These are phyloP conservation scores for Aspergillus taichungensis DNA, from an alignment of 495 filamentous ascomycete species.

Conservation along the genomic window DNA sequence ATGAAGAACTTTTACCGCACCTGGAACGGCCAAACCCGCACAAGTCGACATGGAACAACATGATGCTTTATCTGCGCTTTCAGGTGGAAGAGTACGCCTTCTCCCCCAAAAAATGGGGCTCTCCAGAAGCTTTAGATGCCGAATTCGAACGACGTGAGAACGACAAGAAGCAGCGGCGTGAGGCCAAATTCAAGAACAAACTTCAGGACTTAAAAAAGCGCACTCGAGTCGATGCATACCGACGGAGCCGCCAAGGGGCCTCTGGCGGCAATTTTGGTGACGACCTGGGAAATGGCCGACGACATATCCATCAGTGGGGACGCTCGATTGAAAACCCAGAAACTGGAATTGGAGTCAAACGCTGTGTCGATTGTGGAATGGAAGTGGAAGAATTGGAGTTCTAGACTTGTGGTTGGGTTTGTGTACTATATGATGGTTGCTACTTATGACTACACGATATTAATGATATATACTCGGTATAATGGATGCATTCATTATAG, in stretches of 20 bases:
- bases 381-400: constrained; percentile 95
- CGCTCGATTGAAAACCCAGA: constrained; percentile 67
- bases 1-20: constrained; percentile 78
- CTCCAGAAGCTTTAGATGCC: constrained; percentile 70
- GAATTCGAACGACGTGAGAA: constrained; percentile 76
- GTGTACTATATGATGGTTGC: too few relatives aligned
- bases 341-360: constrained; percentile 70
- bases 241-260: constrained; percentile 49
- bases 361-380: constrained; percentile 85
- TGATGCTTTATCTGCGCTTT: constrained; percentile 92
- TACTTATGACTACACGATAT: too few relatives aligned
- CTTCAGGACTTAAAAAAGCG: constrained; percentile 84
- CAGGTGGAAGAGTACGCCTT: constrained; percentile 93
- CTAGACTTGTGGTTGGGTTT: constrained; percentile 18
- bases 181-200: constrained; percentile 84
- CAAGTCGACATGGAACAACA: constrained; percentile 92
- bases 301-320: constrained; percentile 93
- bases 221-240: constrained; percentile 84
- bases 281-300: constrained; percentile 51
- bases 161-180: constrained; percentile 81
- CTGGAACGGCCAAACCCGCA: constrained; percentile 88
- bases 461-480: too few relatives aligned
- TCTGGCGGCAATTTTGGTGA: constrained; percentile 67
- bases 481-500: too few relatives aligned
- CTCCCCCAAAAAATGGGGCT: constrained; percentile 75